Base-by-base conservation (phyloP, 2,329 filamentous ascomycete genomes). In the Coniochaeta prunicola region DNA sequence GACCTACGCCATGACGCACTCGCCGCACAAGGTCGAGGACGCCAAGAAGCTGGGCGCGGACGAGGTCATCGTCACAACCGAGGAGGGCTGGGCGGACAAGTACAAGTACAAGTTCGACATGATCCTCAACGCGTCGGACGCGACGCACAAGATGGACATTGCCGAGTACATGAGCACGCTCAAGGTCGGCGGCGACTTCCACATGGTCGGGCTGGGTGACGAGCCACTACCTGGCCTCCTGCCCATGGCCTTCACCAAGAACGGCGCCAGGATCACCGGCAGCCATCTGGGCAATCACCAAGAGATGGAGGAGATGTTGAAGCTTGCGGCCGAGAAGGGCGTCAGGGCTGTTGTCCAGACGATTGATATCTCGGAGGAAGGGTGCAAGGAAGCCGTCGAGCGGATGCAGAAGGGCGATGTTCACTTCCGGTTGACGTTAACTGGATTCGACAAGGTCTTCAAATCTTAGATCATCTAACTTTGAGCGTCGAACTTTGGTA, bases 341-440 rank as follows among this genome's bases (percentile, higher is more conserved):
- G 53, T 67, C 31, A 57, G 58, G 48, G 62, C 65, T 9, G 59
- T 63, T 59, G 63, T 68, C 2, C 64, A 68, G 62, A 67, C 61
- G 36, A 60, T 67, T 19, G 63, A 63, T 24, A 53, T 69, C 24
- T 63, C 60, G 19, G 63, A 57, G 68, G 78, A 84, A 64, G 87
- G 85, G 0, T 86, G 88, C 68, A 85, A 85, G 71, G 80, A 91
- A 74, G 89, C 85, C 0, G 82, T 91, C 19, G 80, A 86, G 70
- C 80, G 86, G 63, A 82, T 92, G 56, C 84, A 88, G 68, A 84
- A 83, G 63, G 88, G 88, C 65, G 83, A 90, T 69, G 86, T 92
- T 15, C 80, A 80, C 34, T 93, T 90, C 70, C 79, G 90, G 42
- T 87, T 90, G 66, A 90, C 88, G 0, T 71, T 92, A 66, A 84